These are phyloP conservation scores for Clonostachys solani DNA, from an alignment of 2,329 filamentous ascomycete genomes.

Conservation along the genomic window DNA sequence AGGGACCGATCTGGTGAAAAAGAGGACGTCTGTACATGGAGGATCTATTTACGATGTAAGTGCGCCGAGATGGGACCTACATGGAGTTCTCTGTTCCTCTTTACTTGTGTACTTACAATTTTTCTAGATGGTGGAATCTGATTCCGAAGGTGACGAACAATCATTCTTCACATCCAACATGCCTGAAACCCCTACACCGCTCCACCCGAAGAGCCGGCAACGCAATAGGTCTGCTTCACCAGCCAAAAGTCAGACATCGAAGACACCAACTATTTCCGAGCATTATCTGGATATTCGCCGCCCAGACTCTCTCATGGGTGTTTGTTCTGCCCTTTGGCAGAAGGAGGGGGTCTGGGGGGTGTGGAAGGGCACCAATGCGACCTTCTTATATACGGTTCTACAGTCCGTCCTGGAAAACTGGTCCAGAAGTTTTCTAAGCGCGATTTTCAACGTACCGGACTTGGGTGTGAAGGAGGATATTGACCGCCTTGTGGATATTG, in stretches of 20 bases:
- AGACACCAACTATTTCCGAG: constrained; percentile 24
- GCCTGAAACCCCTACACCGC: constrained; percentile 49
- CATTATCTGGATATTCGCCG: constrained; percentile 69
- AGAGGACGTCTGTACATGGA: constrained; percentile 20
- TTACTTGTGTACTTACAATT: background rate
- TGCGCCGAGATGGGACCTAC: background rate
- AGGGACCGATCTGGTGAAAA: constrained; percentile 15
- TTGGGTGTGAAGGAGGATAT: constrained; percentile 70
- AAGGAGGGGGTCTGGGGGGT: constrained; percentile 88
- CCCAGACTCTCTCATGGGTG: constrained; percentile 78
- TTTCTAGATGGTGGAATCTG: constrained; percentile 44
- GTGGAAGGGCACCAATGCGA: constrained; percentile 91
- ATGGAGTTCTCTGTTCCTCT: background rate
- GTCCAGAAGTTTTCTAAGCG: constrained; percentile 85
- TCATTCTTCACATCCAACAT: constrained; percentile 75
- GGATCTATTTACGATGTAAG: constrained; percentile 29
- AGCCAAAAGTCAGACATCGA: constrained; percentile 9
- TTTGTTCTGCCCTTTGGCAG: constrained; percentile 82
- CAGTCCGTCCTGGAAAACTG: constrained; percentile 88
- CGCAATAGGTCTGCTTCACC: constrained; percentile 20
- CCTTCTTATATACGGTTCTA: constrained; percentile 86
- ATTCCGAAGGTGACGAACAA: constrained; percentile 72
- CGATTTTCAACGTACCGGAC: constrained; percentile 86
- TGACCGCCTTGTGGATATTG: constrained; percentile 68
- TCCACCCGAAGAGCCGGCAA: constrained; percentile 21